These are phyloP conservation scores for Royoungia palumana DNA, from an alignment of 768 basidiomycete genomes.

Conservation along the genomic window DNA sequence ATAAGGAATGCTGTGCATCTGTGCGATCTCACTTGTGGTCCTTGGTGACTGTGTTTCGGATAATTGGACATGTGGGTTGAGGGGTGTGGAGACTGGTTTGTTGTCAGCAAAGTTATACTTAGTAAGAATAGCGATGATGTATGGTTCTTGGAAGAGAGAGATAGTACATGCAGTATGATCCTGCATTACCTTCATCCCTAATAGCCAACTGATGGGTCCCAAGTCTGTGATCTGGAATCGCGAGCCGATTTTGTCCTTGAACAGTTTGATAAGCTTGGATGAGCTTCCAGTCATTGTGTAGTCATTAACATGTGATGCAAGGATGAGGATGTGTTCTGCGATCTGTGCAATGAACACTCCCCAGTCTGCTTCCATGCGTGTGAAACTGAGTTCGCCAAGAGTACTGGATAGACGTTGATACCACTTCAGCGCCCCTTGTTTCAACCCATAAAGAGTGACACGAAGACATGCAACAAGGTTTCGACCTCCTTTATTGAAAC, in stretches of 20 bases:
- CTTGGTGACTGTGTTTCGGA: neutral
- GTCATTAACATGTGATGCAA: conserved; percentile 3
- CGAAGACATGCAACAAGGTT: conserved; percentile 10
- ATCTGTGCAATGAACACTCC: neutral
- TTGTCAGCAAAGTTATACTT: no score
- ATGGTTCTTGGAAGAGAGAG: neutral
- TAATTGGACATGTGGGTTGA: neutral
- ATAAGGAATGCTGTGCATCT: neutral
- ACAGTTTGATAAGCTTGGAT: neutral
- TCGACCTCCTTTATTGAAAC: neutral
- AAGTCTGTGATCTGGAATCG: conserved; percentile 1
- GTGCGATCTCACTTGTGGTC: neutral
- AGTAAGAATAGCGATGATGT: no score
- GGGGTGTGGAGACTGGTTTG: neutral
- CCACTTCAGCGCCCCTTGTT: conserved; percentile 9
- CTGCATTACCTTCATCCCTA: conserved; percentile 2
- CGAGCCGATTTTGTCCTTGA: conserved; percentile 2
- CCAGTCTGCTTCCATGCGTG: neutral
- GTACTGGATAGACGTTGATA: neutral
- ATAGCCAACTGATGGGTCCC: conserved; percentile 8
- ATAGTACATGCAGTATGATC: neutral
- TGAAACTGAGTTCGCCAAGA: neutral
- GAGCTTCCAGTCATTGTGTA: conserved; percentile 2
- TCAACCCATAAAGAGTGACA: conserved; percentile 3
- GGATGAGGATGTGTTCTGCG: neutral